Conservation (phyloP, 2,329 filamentous ascomycete genomes). For the Hymenoscyphus scutula region DNA sequence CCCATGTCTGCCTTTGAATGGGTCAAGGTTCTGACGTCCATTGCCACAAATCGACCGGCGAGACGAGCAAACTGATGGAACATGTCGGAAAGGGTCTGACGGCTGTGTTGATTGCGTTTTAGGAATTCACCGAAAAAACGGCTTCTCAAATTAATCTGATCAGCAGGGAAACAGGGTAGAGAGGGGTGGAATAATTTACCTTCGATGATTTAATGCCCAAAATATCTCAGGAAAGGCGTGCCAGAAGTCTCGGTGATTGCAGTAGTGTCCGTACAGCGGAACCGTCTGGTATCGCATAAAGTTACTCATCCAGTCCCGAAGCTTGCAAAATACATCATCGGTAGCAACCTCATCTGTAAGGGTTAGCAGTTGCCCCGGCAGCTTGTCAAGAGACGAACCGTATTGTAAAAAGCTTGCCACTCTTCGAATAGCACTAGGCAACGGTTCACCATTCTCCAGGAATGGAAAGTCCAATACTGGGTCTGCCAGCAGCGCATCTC, state of each 20-base stretch:
- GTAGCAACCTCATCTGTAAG: slow-evolving; percentile 43
- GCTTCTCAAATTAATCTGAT: slow-evolving; percentile 25
- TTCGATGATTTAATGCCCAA: slow-evolving; percentile 40
- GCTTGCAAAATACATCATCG: slow-evolving; percentile 43
- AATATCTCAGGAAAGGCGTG: slow-evolving; percentile 50
- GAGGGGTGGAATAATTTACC: slow-evolving; percentile 38
- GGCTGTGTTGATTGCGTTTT: slow-evolving; percentile 22
- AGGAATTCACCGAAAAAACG: slow-evolving; percentile 36
- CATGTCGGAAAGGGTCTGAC: slow-evolving; percentile 31
- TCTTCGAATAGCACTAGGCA: slow-evolving; percentile 25
- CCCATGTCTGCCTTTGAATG: slow-evolving; percentile 23
- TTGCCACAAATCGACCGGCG: slow-evolving; percentile 49
- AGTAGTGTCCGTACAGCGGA: slow-evolving; percentile 44
- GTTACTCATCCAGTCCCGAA: slow-evolving; percentile 51
- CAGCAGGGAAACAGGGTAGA: slow-evolving; percentile 13
- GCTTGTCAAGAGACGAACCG: slow-evolving; percentile 36
- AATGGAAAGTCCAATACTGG: slow-evolving; percentile 49
- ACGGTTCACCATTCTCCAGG: slow-evolving; percentile 20
- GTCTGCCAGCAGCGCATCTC: slow-evolving; percentile 35
- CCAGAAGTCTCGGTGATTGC: slow-evolving; percentile 51
- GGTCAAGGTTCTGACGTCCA: slow-evolving; percentile 46
- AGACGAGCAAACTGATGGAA: slow-evolving; percentile 44
- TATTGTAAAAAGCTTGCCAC: slow-evolving; percentile 37
- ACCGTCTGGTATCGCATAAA: slow-evolving; percentile 45
- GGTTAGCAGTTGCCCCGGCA: slow-evolving; percentile 29